phyloP scores from a whole-genome alignment of 805 yeast species.

The Isabelozyma gotoi region DNA sequence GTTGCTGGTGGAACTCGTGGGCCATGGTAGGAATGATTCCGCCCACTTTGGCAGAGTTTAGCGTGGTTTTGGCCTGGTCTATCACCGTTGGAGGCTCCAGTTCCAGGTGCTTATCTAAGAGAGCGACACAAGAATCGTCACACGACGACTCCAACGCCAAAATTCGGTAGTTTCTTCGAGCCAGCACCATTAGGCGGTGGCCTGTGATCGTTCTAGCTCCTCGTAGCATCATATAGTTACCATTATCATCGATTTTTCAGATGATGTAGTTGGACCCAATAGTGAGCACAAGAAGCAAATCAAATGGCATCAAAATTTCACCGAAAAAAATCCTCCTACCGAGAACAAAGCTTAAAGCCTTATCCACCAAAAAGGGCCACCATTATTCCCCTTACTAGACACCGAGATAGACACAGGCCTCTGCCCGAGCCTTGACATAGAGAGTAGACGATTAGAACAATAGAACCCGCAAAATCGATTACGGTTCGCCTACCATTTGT shows the following conservation, averaged over 20 bases:
- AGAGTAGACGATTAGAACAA: no score
- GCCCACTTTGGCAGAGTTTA: constrained; percentile 66
- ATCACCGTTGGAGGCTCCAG: constrained; percentile 47
- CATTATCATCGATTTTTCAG: neutral
- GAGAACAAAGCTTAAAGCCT: no score
- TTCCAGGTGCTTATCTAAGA: constrained; percentile 50
- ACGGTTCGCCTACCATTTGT: neutral
- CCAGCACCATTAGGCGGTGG: neutral
- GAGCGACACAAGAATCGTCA: constrained; percentile 90
- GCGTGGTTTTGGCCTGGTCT: constrained; percentile 61
- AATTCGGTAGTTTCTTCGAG: constrained; percentile 49
- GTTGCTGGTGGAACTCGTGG: constrained; percentile 68
- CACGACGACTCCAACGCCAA: constrained; percentile 91
- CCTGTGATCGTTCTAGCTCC: neutral
- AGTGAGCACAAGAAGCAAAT: no score
- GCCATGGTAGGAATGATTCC: constrained; percentile 91
- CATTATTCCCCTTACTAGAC: no score
- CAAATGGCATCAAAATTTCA: no score
- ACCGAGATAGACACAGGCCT: no score
- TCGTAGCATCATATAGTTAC: neutral
- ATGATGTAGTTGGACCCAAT: neutral
- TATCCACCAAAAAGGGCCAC: no score
- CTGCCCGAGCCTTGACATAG: no score
- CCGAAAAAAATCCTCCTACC: no score
- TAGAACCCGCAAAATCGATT: constrained; percentile 1